Conservation (phyloP, 371 early-diverging fungal genomes). For the Mortierella sp. region DNA sequence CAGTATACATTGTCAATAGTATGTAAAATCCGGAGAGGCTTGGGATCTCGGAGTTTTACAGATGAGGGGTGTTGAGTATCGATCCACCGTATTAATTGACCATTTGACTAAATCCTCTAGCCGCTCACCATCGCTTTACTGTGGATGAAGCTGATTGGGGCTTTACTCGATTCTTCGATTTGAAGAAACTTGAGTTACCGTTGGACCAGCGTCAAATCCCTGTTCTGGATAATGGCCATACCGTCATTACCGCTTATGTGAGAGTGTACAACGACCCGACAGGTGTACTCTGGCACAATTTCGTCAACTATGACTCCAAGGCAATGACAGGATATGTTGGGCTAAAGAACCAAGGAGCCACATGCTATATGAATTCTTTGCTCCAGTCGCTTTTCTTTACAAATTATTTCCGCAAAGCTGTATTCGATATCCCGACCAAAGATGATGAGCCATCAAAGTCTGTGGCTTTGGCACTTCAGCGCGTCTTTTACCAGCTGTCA, state of each 20-base stretch:
- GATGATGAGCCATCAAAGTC: constrained; percentile 88
- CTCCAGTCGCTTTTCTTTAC: constrained; percentile 98
- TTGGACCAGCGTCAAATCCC: constrained; percentile 67
- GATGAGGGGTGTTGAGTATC: neutral
- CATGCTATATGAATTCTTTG: constrained; percentile 99
- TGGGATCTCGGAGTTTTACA: neutral
- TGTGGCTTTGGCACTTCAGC: constrained; percentile 92
- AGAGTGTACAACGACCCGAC: constrained; percentile 89
- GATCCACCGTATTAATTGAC: neutral
- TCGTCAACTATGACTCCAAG: constrained; percentile 89
- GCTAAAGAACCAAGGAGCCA: constrained; percentile 98
- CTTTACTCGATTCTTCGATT: constrained; percentile 84
- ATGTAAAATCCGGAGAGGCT: neutral
- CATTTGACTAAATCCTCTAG: constrained; percentile 53
- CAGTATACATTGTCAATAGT: constrained; percentile 55
- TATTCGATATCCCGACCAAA: constrained; percentile 93
- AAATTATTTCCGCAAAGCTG: constrained; percentile 93
- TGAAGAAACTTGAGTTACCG: constrained; percentile 62
- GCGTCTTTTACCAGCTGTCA: constrained; percentile 94
- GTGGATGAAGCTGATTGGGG: constrained; percentile 95
- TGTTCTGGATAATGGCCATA: constrained; percentile 75
- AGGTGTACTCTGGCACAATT: constrained; percentile 95
- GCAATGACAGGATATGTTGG: constrained; percentile 95
- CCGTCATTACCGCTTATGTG: constrained; percentile 81
- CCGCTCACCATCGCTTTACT: constrained; percentile 87